Conservation (phyloP, 768 basidiomycete species). For the Xerocomus brunneocitrinus region DNA sequence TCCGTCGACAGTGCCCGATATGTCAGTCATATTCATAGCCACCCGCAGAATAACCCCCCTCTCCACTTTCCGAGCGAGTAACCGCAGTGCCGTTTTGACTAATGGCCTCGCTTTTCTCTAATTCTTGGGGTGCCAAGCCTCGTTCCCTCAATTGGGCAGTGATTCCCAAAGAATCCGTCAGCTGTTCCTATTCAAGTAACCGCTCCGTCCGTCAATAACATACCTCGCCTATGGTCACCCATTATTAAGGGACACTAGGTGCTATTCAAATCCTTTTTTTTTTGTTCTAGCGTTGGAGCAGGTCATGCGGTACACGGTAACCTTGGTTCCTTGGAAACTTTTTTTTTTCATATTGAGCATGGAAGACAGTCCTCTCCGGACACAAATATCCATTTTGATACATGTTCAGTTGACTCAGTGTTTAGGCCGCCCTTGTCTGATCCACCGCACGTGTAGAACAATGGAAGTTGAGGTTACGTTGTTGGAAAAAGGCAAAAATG, state of each 20-base stretch:
- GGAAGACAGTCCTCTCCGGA: conserved; percentile 22
- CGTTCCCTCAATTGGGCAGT: conserved; percentile 13
- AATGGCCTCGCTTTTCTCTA: conserved; percentile 19
- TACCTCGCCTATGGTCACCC: conserved; percentile 21
- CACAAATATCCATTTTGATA: conserved; percentile 21
- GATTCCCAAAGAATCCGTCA: conserved; percentile 11
- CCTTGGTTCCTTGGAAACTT: conserved; percentile 24
- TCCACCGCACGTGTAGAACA: conserved; percentile 28
- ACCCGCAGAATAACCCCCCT: conserved; percentile 15
- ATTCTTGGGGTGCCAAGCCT: conserved; percentile 19
- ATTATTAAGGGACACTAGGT: conserved; percentile 30
- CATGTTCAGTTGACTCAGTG: conserved; percentile 16
- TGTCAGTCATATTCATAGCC: conserved; percentile 24
- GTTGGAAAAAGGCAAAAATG: conserved; percentile 23
- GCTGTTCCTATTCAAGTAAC: conserved; percentile 17
- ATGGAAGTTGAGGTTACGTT: conserved; percentile 29
- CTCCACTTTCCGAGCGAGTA: conserved; percentile 16
- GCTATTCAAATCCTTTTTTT: conserved; percentile 23
- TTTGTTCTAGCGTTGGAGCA: conserved; percentile 23
- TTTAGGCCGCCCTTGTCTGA: conserved; percentile 20
- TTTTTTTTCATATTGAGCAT: conserved; percentile 27
- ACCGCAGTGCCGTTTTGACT: conserved; percentile 31
- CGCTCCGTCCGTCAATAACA: conserved; percentile 25
- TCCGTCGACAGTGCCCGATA: conserved; percentile 27
- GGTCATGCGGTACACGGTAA: conserved; percentile 14